Evolutionary conservation across 495 filamentous ascomycete species (phyloP).

Genomic region (Pseudevernia furfuracea): DNA sequence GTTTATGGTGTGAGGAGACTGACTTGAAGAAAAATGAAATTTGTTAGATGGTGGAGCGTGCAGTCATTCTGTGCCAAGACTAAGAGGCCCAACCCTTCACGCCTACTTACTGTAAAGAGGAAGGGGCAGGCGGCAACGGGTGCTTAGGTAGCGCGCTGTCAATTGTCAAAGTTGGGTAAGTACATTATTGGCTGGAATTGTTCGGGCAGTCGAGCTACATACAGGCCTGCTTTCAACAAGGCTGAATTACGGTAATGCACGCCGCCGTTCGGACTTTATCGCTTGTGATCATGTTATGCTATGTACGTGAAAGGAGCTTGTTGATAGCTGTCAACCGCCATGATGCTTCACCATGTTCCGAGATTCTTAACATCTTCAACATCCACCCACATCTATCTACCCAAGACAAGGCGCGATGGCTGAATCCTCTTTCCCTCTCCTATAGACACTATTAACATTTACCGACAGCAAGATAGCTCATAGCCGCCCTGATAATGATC

Average conservation of each 20-base stretch:
- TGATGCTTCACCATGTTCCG: not conserved
- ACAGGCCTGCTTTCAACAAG: too few relatives aligned
- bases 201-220: too few relatives aligned
- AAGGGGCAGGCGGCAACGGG: slow-evolving; percentile 11
- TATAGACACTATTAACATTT: not conserved
- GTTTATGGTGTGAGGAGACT: not conserved
- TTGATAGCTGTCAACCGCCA: not conserved
- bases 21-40: not conserved
- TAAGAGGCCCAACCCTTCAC: slow-evolving; percentile 8
- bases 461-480: not conserved
- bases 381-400: not conserved
- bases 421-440: not conserved
- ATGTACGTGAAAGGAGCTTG: not conserved
- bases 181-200: too few relatives aligned
- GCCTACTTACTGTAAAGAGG: slow-evolving; percentile 2
- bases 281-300: not conserved
- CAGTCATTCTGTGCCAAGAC: not conserved
- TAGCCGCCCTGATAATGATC: not conserved
- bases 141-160: too few relatives aligned
- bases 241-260: too few relatives aligned
- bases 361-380: not conserved
- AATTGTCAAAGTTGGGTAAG: too few relatives aligned
- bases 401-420: too few relatives aligned
- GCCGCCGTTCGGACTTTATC: too few relatives aligned
- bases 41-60: not conserved